Percentiles rank a stretch among this genome's conserved stretches.
Conservation (phyloP, 2,329 filamentous ascomycete species). For the Trichoderma sp. region DNA sequence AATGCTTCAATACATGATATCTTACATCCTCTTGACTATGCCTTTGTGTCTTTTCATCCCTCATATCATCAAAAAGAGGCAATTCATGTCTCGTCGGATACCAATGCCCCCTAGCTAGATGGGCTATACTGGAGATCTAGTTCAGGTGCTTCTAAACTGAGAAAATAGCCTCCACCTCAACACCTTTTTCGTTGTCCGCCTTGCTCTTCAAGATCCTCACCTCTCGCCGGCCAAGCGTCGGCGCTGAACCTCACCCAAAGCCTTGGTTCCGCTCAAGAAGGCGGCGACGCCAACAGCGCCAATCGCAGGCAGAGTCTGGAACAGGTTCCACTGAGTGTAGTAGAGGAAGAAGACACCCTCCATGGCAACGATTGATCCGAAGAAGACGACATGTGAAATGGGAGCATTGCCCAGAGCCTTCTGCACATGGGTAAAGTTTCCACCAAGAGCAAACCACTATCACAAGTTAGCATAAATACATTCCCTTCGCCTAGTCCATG, state of each 20-base stretch:
- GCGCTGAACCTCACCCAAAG: slow-evolving; percentile 89
- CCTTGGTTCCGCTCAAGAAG: slow-evolving; percentile 85
- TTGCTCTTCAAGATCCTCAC: slow-evolving; percentile 35
- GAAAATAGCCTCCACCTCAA: neutral
- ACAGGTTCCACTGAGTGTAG: slow-evolving; percentile 89
- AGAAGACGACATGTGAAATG: slow-evolving; percentile 79
- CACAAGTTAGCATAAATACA: slow-evolving; percentile 27
- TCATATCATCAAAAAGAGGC: neutral
- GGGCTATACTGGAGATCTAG: neutral
- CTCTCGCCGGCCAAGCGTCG: slow-evolving; percentile 75
- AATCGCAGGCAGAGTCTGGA: slow-evolving; percentile 79
- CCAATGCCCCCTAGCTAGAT: neutral
- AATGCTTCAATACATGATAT: neutral
- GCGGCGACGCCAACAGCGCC: slow-evolving; percentile 67
- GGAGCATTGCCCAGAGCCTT: slow-evolving; percentile 77
- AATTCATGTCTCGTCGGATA: neutral
- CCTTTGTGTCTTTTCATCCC: neutral
- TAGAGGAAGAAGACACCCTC: slow-evolving; percentile 94
- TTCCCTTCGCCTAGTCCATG: neutral
- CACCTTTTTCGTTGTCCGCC: neutral
- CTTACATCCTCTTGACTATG: slow-evolving; percentile 14
- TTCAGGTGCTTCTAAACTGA: neutral
- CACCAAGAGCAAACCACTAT: slow-evolving; percentile 80
- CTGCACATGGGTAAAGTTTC: slow-evolving; percentile 75
- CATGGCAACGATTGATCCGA: slow-evolving; percentile 82